Percentiles rank a stretch among this genome's conserved stretches.
Conservation (phyloP, 1,284 basidiomycete species). For the Gymnopus androsaceus region DNA sequence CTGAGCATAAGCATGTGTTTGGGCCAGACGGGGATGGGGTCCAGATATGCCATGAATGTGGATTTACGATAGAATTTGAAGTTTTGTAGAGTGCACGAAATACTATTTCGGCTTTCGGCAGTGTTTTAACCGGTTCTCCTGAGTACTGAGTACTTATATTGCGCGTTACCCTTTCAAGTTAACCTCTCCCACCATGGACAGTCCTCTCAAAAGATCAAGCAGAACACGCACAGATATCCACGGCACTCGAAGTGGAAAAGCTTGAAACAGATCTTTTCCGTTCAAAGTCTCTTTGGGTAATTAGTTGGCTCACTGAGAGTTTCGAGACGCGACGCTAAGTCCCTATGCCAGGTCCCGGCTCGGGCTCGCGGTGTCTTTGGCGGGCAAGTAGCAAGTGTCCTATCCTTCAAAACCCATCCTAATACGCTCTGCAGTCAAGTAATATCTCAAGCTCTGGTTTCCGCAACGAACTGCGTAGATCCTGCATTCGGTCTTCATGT, state of each 20-base stretch:
- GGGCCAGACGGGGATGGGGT: constrained; percentile 60
- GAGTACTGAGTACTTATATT: not conserved
- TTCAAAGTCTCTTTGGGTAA: constrained; percentile 72
- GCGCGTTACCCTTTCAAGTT: not conserved
- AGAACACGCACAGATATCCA: constrained; percentile 65
- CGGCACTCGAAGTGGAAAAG: constrained; percentile 75
- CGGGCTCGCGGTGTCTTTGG: constrained; percentile 83
- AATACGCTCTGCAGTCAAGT: constrained; percentile 56
- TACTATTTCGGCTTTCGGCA: not conserved
- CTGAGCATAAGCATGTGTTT: constrained; percentile 85
- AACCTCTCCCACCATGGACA: not conserved
- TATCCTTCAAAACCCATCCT: not conserved
- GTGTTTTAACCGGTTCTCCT: not conserved
- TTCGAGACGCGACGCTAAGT: too few relatives aligned
- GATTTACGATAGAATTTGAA: constrained; percentile 86
- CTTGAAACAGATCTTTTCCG: constrained; percentile 78
- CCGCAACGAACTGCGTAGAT: constrained; percentile 76
- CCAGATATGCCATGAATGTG: constrained; percentile 84
- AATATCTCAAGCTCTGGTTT: constrained; percentile 83
- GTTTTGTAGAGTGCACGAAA: constrained; percentile 52
- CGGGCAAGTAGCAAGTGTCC: constrained; percentile 43
- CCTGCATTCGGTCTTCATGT: constrained; percentile 73
- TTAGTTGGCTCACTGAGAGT: too few relatives aligned
- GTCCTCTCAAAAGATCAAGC: constrained; percentile 36
- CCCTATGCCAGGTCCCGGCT: too few relatives aligned